These are phyloP conservation scores for Trichoderma citrinoviride DNA, from an alignment of 2,329 filamentous ascomycete species.

Conservation along the genomic window DNA sequence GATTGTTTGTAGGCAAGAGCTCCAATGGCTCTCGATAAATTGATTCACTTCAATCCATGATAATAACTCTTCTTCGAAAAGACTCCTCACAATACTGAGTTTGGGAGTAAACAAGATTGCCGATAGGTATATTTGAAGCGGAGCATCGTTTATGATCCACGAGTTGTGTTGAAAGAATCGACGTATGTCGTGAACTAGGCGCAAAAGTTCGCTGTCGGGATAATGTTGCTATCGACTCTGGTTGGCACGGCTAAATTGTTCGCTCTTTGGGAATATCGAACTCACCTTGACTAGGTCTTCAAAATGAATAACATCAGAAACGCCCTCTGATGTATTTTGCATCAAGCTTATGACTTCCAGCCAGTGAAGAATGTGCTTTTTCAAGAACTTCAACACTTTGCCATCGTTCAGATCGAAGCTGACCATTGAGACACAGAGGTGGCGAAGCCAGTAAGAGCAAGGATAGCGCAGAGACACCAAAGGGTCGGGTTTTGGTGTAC, in stretches of 20 bases:
- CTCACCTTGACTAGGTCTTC: slow-evolving; percentile 16
- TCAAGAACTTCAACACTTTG: slow-evolving; percentile 16
- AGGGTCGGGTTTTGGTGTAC: slow-evolving; percentile 22
- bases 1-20: background rate
- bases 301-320: slow-evolving; percentile 17
- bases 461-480: slow-evolving; percentile 24
- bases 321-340: slow-evolving; percentile 26
- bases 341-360: slow-evolving; percentile 43
- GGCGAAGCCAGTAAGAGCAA: slow-evolving; percentile 28
- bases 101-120: slow-evolving; percentile 35
- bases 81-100: slow-evolving; percentile 24
- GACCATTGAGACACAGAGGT: slow-evolving; percentile 16
- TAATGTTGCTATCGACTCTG: background rate
- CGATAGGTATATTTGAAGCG: slow-evolving; percentile 36
- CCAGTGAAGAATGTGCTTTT: slow-evolving; percentile 41
- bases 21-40: background rate
- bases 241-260: background rate
- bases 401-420: background rate
- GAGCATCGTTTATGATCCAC: slow-evolving; percentile 29
- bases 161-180: slow-evolving; percentile 31
- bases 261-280: background rate
- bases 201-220: background rate
- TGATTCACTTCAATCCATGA: background rate
- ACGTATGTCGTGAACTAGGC: slow-evolving; percentile 31
- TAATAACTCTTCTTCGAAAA: slow-evolving; percentile 1